Conservation (phyloP, 176 grass and related monocot genomes). For the Paspalum notatum region DNA sequence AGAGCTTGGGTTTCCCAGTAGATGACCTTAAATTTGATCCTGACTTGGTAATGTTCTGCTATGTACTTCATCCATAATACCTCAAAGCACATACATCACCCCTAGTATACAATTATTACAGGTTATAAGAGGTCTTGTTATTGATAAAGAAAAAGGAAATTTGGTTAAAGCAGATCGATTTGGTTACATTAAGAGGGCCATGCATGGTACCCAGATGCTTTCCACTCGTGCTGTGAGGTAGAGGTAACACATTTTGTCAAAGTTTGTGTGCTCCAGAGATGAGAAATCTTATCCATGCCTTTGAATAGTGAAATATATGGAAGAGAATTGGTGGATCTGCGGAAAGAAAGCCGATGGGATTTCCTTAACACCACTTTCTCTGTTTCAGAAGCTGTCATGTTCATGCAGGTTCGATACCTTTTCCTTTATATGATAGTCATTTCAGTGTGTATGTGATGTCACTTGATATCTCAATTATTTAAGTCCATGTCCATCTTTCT, state of each 20-base stretch:
- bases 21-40: conserved; percentile 94
- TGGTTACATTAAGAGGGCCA: conserved; percentile 94
- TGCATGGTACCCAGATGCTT: conserved; percentile 97
- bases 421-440: conserved; percentile 32
- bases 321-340: conserved; percentile 92
- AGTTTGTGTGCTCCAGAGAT: conserved; percentile 10
- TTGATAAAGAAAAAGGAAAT: conserved; percentile 97
- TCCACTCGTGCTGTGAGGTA: conserved; percentile 89
- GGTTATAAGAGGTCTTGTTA: conserved; percentile 93
- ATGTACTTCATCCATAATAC: conserved; percentile 37
- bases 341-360: conserved; percentile 92
- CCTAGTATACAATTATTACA: conserved; percentile 35
- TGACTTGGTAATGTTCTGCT: conserved; percentile 69
- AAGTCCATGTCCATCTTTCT: not conserved
- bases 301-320: conserved; percentile 94
- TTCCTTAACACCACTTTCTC: conserved; percentile 99
- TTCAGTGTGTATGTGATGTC: conserved; percentile 13
- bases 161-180: conserved; percentile 97
- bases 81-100: conserved; percentile 25
- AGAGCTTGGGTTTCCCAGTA: conserved; percentile 86
- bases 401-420: conserved; percentile 79
- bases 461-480: conserved; percentile 21
- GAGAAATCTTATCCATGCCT: conserved; percentile 34
- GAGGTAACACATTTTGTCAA: conserved; percentile 18
- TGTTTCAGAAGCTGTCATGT: conserved; percentile 99